A percentile compares a stretch with the other conserved stretches of the same genome.
Evolutionary conservation across 2,329 filamentous ascomycete genomes (phyloP).

Genomic region (Coniochaeta sp.): DNA sequence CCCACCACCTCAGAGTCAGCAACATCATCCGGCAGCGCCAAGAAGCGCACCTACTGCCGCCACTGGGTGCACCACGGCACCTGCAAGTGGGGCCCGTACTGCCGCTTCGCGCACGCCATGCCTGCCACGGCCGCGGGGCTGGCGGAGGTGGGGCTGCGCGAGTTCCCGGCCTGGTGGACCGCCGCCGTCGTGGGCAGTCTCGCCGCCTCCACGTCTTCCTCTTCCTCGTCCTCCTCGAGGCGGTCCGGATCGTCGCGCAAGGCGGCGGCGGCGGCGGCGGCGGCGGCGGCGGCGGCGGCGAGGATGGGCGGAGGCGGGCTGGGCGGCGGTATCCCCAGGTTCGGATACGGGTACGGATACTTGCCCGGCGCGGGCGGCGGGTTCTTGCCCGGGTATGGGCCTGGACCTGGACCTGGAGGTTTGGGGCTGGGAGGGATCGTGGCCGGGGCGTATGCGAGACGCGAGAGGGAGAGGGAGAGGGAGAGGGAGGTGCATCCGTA

Average conservation of each 20-base stretch:
- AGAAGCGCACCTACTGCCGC: conserved; percentile 25
- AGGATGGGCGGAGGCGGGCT: not conserved
- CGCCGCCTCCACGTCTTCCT: too few species aligned
- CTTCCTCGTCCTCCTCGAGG: too few species aligned
- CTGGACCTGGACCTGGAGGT: not conserved
- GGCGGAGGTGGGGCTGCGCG: conserved; percentile 30
- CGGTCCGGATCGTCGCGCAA: too few species aligned
- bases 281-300: too few species aligned
- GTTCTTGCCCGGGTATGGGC: not conserved
- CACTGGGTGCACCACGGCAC: conserved; percentile 41
- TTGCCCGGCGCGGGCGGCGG: not conserved
- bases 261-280: too few species aligned
- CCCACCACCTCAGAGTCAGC: not conserved
- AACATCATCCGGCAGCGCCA: not conserved
- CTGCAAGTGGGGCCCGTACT: conserved; percentile 36
- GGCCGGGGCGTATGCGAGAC: not conserved
- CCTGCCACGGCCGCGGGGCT: conserved; percentile 33
- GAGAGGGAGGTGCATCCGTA: not conserved
- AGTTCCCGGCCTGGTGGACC: conserved; percentile 36
- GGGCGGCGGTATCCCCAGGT: not conserved
- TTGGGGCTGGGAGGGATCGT: not conserved
- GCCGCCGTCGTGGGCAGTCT: conserved; percentile 4
- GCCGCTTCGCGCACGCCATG: conserved; percentile 40
- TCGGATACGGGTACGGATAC: not conserved
- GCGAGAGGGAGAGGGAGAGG: not conserved